A percentile compares a stretch with the other conserved stretches of the same genome.
These are phyloP conservation scores for Euphorbia schlechtendalii DNA, from an alignment of 441 rosid genomes.

Conservation along the genomic window DNA sequence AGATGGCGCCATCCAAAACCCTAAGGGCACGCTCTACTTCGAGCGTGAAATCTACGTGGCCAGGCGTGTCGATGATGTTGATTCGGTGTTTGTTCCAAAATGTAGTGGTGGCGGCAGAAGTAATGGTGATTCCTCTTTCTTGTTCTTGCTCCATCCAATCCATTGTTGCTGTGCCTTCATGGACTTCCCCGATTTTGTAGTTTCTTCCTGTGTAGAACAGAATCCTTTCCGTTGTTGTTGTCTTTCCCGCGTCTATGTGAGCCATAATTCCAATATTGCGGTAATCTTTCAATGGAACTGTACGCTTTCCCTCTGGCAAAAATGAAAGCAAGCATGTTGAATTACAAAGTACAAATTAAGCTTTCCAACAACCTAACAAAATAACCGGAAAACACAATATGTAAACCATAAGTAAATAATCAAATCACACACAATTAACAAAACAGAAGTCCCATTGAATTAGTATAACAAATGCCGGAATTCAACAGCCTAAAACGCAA, in stretches of 20 bases:
- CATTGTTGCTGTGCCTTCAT: conserved; percentile 98
- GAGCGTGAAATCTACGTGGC: conserved; percentile 94
- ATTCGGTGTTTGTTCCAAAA: conserved; percentile 85
- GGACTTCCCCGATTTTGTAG: conserved; percentile 96
- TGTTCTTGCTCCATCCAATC: conserved; percentile 99
- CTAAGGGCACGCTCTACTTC: conserved; percentile 96
- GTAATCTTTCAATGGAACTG: conserved; percentile 70
- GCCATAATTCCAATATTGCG: conserved; percentile 97
- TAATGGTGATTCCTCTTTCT: conserved; percentile 95
- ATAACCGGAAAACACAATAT: not conserved
- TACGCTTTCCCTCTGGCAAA: conserved; percentile 49
- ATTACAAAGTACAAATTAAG: not conserved
- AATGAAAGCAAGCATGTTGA: conserved; percentile 16
- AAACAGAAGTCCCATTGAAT: not conserved
- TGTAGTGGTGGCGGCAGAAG: conserved; percentile 93
- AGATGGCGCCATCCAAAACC: conserved; percentile 90
- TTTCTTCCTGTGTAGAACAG: conserved; percentile 85
- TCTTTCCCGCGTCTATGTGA: conserved; percentile 95
- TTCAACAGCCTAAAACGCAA: not conserved
- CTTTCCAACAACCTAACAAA: conserved; percentile 3
- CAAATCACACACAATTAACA: not conserved
- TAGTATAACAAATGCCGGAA: not conserved
- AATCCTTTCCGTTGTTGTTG: conserved; percentile 89
- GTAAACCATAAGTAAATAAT: not conserved
- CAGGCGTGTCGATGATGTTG: conserved; percentile 93